These are phyloP conservation scores for Phanerodontia chrysosporium DNA, from an alignment of 768 basidiomycete genomes.

Conservation along the genomic window DNA sequence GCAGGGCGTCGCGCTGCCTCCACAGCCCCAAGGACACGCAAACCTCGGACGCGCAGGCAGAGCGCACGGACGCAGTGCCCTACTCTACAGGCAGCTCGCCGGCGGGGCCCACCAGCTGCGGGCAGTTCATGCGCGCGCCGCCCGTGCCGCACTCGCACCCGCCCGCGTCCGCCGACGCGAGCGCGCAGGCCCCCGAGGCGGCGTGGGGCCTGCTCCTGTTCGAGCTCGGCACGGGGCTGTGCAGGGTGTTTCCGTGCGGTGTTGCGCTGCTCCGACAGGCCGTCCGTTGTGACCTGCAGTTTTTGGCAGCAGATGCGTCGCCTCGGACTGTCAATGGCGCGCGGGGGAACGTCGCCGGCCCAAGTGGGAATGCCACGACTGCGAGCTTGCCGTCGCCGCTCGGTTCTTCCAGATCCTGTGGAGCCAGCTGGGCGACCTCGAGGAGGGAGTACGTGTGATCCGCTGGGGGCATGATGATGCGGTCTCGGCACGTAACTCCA, in stretches of 20 bases:
- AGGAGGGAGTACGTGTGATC: too few species aligned
- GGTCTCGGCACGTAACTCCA: too few species aligned
- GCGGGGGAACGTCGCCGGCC: too few species aligned
- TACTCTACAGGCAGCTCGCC: not conserved
- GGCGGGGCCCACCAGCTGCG: not conserved
- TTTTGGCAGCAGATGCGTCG: too few species aligned
- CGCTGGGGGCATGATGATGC: too few species aligned
- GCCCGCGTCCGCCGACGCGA: not conserved
- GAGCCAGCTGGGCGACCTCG: too few species aligned
- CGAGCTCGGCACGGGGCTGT: not conserved
- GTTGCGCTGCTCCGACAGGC: too few species aligned
- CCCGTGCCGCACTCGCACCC: not conserved
- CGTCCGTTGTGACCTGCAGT: too few species aligned
- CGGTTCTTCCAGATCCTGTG: too few species aligned
- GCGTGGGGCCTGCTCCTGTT: not conserved
- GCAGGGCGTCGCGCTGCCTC: not conserved
- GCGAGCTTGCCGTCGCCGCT: too few species aligned
- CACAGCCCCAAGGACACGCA: not conserved
- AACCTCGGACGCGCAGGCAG: not conserved
- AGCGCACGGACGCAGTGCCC: not conserved
- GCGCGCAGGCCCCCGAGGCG: not conserved
- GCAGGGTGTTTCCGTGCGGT: not conserved
- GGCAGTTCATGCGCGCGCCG: not conserved
- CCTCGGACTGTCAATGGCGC: too few species aligned
- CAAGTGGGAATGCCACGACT: too few species aligned